Conservation (phyloP, 805 yeast genomes). For the Starmera caribaea region DNA sequence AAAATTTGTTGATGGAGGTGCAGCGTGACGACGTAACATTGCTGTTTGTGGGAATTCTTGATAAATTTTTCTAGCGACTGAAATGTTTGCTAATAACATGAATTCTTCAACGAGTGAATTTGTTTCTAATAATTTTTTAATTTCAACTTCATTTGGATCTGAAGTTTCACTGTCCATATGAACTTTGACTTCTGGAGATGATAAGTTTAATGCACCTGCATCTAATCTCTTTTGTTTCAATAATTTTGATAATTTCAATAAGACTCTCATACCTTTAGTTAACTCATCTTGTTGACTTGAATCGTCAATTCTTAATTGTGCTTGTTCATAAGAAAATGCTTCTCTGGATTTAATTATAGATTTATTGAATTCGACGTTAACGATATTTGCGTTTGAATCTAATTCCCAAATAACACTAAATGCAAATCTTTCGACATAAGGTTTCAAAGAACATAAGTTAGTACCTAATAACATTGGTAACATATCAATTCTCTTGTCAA, state of each 20-base stretch:
- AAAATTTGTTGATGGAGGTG: slow-evolving; percentile 94
- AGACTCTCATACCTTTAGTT: slow-evolving; percentile 80
- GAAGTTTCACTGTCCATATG: slow-evolving; percentile 96
- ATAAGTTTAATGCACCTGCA: slow-evolving; percentile 93
- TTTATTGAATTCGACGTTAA: slow-evolving; percentile 70
- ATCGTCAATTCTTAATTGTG: slow-evolving; percentile 89
- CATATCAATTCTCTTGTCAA: slow-evolving; percentile 98
- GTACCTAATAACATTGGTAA: slow-evolving; percentile 92
- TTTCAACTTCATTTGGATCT: slow-evolving; percentile 92
- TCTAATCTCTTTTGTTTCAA: slow-evolving; percentile 79
- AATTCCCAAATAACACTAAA: slow-evolving; percentile 95
- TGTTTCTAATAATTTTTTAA: slow-evolving; percentile 79
- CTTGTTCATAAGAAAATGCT: slow-evolving; percentile 91
- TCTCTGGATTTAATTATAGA: slow-evolving; percentile 86
- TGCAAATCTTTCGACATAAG: slow-evolving; percentile 92
- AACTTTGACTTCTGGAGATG: slow-evolving; percentile 97
- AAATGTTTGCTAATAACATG: slow-evolving; percentile 93
- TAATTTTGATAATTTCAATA: slow-evolving; percentile 70
- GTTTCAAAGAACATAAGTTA: slow-evolving; percentile 88
- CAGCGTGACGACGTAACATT: slow-evolving; percentile 93
- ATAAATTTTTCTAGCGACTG: slow-evolving; percentile 88
- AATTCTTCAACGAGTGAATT: slow-evolving; percentile 96
- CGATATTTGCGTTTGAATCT: slow-evolving; percentile 77
- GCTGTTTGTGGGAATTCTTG: slow-evolving; percentile 97
- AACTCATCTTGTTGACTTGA: slow-evolving; percentile 64